A percentile compares a stretch with the other conserved stretches of the same genome.
These are phyloP conservation scores for Xylariaceae sp. DNA, from an alignment of 2,329 filamentous ascomycete genomes.

Conservation along the genomic window DNA sequence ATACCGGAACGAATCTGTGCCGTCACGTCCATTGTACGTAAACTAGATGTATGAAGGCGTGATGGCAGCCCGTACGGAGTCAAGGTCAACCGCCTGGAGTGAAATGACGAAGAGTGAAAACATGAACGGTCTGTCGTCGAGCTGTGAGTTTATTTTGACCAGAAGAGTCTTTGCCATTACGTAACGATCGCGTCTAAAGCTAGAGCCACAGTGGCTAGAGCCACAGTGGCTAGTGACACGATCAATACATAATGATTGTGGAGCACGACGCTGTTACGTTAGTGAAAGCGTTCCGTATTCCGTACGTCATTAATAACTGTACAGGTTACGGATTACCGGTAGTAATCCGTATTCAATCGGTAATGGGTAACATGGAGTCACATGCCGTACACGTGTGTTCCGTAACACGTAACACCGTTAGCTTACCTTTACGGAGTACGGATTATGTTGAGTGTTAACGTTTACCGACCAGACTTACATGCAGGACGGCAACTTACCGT, in stretches of 20 bases:
- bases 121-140: background rate
- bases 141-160: no score
- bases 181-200: background rate
- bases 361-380: background rate
- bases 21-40: slow-evolving; percentile 30
- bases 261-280: background rate
- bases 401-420: background rate
- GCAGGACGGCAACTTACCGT: no score
- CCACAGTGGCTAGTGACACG: slow-evolving; percentile 27
- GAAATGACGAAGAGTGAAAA: background rate
- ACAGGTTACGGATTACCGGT: no score
- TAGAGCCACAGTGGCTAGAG: slow-evolving; percentile 18
- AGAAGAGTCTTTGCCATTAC: no score
- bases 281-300: background rate
- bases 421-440: background rate
- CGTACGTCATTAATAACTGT: no score
- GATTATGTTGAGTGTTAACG: no score
- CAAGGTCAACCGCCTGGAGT: background rate
- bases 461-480: no score
- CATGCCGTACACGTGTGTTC: background rate
- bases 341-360: background rate
- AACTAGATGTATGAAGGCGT: background rate
- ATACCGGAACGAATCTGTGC: slow-evolving; percentile 50
- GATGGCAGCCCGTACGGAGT: background rate
- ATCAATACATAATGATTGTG: background rate